These are phyloP conservation scores for Termitomyces sp. DNA, from an alignment of 768 basidiomycete species.

Conservation along the genomic window DNA sequence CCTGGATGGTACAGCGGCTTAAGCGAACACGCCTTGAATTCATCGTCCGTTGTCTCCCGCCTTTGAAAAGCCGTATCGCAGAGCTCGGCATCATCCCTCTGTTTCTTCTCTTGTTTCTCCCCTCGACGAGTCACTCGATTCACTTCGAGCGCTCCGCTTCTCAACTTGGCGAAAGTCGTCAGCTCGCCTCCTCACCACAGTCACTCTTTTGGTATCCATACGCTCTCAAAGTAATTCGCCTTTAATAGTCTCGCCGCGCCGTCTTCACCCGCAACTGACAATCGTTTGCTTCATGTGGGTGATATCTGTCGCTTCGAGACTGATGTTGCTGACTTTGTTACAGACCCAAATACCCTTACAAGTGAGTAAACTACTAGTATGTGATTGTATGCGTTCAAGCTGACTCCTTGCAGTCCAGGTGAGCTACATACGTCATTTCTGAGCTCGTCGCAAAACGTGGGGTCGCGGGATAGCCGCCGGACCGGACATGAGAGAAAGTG, in stretches of 20 bases:
- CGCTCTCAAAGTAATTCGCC: slow-evolving; percentile 25
- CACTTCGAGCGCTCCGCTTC: slow-evolving; percentile 40
- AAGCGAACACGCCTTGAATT: slow-evolving; percentile 51
- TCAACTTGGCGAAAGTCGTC: slow-evolving; percentile 15
- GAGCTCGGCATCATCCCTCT: slow-evolving; percentile 37
- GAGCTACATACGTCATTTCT: slow-evolving; percentile 12
- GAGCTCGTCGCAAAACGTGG: slow-evolving; percentile 36
- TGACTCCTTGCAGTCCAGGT: slow-evolving; percentile 3
- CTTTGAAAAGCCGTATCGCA: slow-evolving; percentile 47
- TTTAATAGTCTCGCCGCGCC: slow-evolving; percentile 16
- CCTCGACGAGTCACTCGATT: slow-evolving; percentile 41
- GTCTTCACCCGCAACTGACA: slow-evolving; percentile 16
- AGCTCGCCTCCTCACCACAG: slow-evolving; percentile 37
- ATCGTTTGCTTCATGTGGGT: slow-evolving; percentile 16
- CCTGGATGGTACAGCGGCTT: slow-evolving; percentile 37
- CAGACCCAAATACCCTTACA: slow-evolving; percentile 1
- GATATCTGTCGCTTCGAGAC: not conserved
- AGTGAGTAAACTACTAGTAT: not conserved
- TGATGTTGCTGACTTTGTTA: not conserved
- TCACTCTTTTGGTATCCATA: slow-evolving; percentile 39
- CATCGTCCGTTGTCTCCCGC: slow-evolving; percentile 37
- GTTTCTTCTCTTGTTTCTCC: slow-evolving; percentile 24
- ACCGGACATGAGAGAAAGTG: slow-evolving; percentile 13
- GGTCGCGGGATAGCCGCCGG: slow-evolving; percentile 23
- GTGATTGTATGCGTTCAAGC: not conserved